These are phyloP conservation scores for Scheffersomyces titani DNA, from an alignment of 1,139 yeast genomes.

Conservation along the genomic window DNA sequence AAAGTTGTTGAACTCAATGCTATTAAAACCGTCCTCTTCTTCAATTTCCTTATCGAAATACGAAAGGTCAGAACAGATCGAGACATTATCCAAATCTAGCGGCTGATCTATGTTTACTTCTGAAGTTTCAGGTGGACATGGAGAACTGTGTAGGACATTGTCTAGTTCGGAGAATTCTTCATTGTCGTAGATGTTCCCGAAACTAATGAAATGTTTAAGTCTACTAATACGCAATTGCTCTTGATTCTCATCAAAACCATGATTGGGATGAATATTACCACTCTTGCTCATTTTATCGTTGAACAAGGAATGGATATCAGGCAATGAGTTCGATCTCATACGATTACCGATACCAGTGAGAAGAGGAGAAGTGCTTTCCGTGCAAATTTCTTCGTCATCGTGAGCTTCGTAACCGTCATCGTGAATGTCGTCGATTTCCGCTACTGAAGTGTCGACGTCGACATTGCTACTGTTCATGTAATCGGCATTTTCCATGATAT, in stretches of 20 bases:
- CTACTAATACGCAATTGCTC: conserved; percentile 22
- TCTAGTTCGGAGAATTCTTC: background rate
- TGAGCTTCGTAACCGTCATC: conserved; percentile 1
- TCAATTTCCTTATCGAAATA: conserved; percentile 8
- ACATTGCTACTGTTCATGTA: background rate
- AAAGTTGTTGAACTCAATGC: conserved; percentile 28
- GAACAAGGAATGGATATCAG: conserved; percentile 14
- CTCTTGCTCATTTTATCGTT: conserved; percentile 2
- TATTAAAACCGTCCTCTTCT: conserved; percentile 1
- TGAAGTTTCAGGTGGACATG: conserved; percentile 1
- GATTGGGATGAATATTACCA: conserved; percentile 1
- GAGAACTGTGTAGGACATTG: background rate
- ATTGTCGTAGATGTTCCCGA: conserved; percentile 8
- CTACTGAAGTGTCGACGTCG: background rate
- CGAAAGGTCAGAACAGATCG: conserved; percentile 30
- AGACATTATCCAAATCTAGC: conserved; percentile 21
- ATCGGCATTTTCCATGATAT: conserved; percentile 6
- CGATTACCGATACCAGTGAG: conserved; percentile 3
- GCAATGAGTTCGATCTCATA: conserved; percentile 25
- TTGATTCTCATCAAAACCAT: conserved; percentile 12
- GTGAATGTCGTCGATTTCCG: background rate
- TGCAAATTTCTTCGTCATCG: conserved; percentile 6
- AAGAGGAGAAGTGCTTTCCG: conserved; percentile 17
- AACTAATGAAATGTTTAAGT: conserved; percentile 27
- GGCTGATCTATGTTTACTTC: conserved; percentile 11